Percentiles rank a stretch among this genome's conserved stretches.
Evolutionary conservation across 805 yeast genomes (phyloP).

Genomic region (Saccharomycopsis sp.): DNA sequence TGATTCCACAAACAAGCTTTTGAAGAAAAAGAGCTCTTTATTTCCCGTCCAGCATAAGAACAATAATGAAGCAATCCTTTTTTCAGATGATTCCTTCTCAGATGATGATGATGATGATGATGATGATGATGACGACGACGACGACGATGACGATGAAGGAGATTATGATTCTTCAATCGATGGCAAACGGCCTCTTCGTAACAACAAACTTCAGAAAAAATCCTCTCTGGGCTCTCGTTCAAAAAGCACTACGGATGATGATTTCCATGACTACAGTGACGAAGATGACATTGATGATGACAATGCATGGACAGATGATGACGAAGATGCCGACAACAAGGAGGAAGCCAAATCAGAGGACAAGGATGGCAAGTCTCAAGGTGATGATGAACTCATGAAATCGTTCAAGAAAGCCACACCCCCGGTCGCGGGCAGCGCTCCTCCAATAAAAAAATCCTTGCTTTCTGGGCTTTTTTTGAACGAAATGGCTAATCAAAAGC

Average conservation of each 20-base stretch:
- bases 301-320: slow-evolving; percentile 20
- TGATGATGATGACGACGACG: slow-evolving; percentile 4
- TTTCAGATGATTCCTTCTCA: slow-evolving; percentile 19
- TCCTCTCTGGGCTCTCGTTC: no score
- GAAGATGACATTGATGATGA: slow-evolving; percentile 11
- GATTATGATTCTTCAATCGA: slow-evolving; percentile 2
- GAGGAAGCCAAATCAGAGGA: neutral
- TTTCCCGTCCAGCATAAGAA: slow-evolving; percentile 4
- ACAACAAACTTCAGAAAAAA: no score
- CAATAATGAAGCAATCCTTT: slow-evolving; percentile 10
- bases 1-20: neutral
- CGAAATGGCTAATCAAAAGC: slow-evolving; percentile 6
- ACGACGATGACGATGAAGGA: slow-evolving; percentile 4
- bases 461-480: slow-evolving; percentile 19
- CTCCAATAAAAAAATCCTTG: slow-evolving; percentile 11
- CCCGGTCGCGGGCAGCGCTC: neutral
- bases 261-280: slow-evolving; percentile 1
- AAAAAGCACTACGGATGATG: neutral
- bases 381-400: no score
- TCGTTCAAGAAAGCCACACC: no score
- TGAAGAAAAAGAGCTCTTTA: slow-evolving; percentile 11
- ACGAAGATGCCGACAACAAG: slow-evolving; percentile 6
- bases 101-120: slow-evolving; percentile 12
- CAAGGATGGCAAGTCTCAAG: neutral
- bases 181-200: no score